Percentiles rank a stretch among this genome's conserved stretches.
phyloP scores from a whole-genome alignment of 176 grass and related monocot genomes.

The Carex kokanica region DNA sequence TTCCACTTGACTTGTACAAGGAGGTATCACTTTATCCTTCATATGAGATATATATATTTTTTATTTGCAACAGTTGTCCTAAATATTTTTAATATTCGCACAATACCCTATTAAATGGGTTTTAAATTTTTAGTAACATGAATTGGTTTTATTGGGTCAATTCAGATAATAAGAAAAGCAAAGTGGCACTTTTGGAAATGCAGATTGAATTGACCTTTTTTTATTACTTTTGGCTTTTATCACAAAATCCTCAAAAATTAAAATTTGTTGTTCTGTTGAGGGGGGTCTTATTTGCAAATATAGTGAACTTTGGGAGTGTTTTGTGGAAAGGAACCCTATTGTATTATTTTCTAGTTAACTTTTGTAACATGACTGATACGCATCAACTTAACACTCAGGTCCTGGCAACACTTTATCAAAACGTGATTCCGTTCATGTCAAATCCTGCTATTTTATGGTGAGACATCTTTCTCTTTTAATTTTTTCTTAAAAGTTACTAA shows the following conservation, averaged over 20 bases:
- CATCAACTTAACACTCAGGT: slow-evolving; percentile 46
- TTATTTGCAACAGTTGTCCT: not conserved
- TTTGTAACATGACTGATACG: not conserved
- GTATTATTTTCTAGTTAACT: not conserved
- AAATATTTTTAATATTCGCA: not conserved
- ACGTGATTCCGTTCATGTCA: slow-evolving; percentile 79
- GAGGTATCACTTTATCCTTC: slow-evolving; percentile 47
- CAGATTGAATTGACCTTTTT: not conserved
- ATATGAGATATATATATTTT: not conserved
- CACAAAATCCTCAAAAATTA: not conserved
- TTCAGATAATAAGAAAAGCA: not conserved
- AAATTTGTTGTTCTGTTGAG: not conserved
- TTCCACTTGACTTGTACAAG: slow-evolving; percentile 95
- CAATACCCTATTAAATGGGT: not conserved
- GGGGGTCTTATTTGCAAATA: slow-evolving; percentile 2
- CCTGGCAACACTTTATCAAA: slow-evolving; percentile 83
- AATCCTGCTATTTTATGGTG: slow-evolving; percentile 93
- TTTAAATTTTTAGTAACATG: not conserved
- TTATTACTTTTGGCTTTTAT: not conserved
- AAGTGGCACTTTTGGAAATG: not conserved
- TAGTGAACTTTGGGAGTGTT: not conserved
- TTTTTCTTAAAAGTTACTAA: not conserved
- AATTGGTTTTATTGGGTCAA: not conserved
- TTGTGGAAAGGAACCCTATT: not conserved
- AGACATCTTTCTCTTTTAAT: not conserved